Conservation (phyloP, 352 stramenopile species). For the Thalassiosira mediterranea region DNA sequence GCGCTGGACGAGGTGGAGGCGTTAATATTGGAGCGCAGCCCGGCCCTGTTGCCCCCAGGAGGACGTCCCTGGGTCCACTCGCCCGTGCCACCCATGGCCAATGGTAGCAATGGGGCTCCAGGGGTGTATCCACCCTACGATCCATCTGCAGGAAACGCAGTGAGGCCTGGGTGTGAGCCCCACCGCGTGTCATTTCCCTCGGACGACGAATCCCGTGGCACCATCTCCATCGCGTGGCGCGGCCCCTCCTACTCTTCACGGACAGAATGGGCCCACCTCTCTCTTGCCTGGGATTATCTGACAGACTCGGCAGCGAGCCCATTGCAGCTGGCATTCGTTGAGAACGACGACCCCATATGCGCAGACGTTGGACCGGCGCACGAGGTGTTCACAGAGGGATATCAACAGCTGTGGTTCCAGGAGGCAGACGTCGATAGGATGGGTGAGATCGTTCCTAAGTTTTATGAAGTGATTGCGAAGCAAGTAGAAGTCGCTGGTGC, state of each 20-base stretch:
- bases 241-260: constrained; percentile 39
- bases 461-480: constrained; percentile 37
- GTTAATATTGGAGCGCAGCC: constrained; percentile 46
- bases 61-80: constrained; percentile 40
- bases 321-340: constrained; percentile 50
- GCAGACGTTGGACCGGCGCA: constrained; percentile 42
- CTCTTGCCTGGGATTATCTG: constrained; percentile 58
- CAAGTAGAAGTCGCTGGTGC: constrained; percentile 18
- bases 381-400: constrained; percentile 55
- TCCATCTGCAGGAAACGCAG: neutral
- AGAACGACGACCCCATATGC: constrained; percentile 51
- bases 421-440: constrained; percentile 48
- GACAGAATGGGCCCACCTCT: constrained; percentile 27
- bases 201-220: constrained; percentile 57
- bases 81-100: constrained; percentile 30
- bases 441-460: constrained; percentile 32
- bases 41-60: no score
- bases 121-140: constrained; percentile 37
- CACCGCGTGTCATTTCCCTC: constrained; percentile 44
- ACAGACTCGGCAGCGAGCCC: constrained; percentile 51
- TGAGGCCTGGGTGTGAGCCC: constrained; percentile 7
- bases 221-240: constrained; percentile 53
- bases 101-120: neutral
- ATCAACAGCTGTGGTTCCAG: constrained; percentile 60
- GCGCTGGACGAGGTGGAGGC: constrained; percentile 53